Conservation (phyloP, 306 rosid genomes). For the Dicorynia guianensis region DNA sequence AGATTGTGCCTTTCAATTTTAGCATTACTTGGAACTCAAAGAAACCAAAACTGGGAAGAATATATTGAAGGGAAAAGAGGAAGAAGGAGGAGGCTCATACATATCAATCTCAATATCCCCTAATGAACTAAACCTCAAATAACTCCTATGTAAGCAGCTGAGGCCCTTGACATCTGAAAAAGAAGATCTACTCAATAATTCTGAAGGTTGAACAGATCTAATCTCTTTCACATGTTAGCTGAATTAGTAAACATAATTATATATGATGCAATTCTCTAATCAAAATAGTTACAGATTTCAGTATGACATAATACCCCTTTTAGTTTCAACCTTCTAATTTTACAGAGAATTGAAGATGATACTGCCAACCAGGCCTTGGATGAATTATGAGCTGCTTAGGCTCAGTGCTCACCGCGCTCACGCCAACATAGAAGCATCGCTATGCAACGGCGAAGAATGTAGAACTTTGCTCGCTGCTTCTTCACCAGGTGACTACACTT, state of each 20-base stretch:
- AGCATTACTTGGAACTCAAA: conserved; percentile 21
- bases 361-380: neutral
- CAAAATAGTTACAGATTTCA: conserved; percentile 32
- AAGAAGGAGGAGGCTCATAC: conserved; percentile 24
- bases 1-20: neutral
- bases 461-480: conserved; percentile 87
- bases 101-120: conserved; percentile 4
- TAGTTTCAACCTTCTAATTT: conserved; percentile 29
- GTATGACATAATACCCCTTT: conserved; percentile 31
- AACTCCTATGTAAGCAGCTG: conserved; percentile 6
- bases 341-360: conserved; percentile 11
- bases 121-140: conserved; percentile 26
- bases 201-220: conserved; percentile 49
- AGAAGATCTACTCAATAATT: conserved; percentile 47
- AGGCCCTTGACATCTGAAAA: conserved; percentile 42
- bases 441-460: conserved; percentile 85
- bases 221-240: conserved; percentile 45
- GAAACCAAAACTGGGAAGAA: neutral
- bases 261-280: conserved; percentile 36
- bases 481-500: conserved; percentile 82
- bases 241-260: conserved; percentile 15
- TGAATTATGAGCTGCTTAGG: neutral
- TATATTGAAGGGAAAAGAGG: neutral
- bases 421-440: conserved; percentile 87
- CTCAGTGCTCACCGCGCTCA: conserved; percentile 62